Evolutionary conservation across 169 alveolate species (phyloP).

Genomic region (Eimeria necatrix): DNA sequence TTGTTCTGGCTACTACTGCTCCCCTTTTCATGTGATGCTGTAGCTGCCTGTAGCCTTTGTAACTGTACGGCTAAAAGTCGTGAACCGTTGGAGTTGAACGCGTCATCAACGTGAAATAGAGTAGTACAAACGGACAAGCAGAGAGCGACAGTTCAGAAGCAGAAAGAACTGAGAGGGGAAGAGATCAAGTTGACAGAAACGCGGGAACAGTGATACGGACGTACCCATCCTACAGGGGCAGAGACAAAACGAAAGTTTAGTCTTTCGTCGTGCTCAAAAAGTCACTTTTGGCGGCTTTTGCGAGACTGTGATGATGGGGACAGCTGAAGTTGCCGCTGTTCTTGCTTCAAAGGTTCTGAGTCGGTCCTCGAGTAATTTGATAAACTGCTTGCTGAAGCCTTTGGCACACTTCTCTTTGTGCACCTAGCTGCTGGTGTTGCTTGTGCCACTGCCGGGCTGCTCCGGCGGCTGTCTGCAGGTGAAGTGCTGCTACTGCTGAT

Average conservation of each 20-base stretch:
- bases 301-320: background rate
- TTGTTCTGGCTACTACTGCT: background rate
- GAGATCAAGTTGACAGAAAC: background rate
- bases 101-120: background rate
- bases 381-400: background rate
- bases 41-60: background rate
- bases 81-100: too few species aligned
- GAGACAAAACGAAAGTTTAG: background rate
- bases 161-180: background rate
- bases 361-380: background rate
- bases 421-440: background rate
- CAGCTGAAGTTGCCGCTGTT: conserved; percentile 38
- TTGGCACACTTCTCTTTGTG: background rate
- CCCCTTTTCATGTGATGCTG: background rate
- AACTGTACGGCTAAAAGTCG: background rate
- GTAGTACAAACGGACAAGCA: background rate
- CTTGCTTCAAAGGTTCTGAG: background rate
- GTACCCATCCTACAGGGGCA: background rate
- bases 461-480: background rate
- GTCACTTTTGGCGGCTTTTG: background rate
- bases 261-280: background rate
- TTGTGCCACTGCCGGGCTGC: background rate
- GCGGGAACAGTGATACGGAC: background rate
- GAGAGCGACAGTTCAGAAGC: background rate
- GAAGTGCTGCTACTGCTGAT: background rate